A percentile compares a stretch with the other conserved stretches of the same genome.
phyloP scores from a whole-genome alignment of 202 grass and related monocot genomes.

The Cymbopogon flexuosus region DNA sequence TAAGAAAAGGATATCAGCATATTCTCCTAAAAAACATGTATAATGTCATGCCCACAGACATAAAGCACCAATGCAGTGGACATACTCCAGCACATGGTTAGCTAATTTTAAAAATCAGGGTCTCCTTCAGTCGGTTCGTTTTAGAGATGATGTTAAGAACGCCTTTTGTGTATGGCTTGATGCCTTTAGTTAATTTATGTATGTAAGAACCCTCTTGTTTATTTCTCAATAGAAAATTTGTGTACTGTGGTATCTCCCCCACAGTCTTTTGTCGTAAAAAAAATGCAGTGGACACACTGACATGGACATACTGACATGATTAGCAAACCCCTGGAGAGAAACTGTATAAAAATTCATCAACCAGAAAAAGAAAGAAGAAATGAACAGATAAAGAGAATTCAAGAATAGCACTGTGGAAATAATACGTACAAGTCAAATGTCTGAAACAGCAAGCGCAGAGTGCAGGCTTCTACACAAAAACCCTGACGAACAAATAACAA shows the following conservation, averaged over 20 bases:
- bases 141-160: no score
- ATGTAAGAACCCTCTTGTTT: no score
- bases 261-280: no score
- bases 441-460: slow-evolving; percentile 78
- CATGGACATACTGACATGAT: background rate
- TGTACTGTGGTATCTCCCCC: no score
- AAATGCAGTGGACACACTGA: no score
- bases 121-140: no score
- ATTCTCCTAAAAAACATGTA: background rate
- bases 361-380: slow-evolving; percentile 27
- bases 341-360: slow-evolving; percentile 24
- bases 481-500: slow-evolving; percentile 52
- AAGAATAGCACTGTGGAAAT: slow-evolving; percentile 28
- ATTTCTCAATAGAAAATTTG: no score
- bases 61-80: slow-evolving; percentile 10
- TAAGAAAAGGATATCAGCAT: background rate
- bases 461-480: slow-evolving; percentile 93
- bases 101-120: background rate
- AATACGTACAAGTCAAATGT: slow-evolving; percentile 92
- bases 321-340: background rate
- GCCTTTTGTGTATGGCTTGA: no score
- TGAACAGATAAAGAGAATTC: slow-evolving; percentile 28
- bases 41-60: slow-evolving; percentile 23
- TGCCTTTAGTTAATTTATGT: no score
- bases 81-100: slow-evolving; percentile 6